These are phyloP conservation scores for Pseudogymnoascus sp. DNA, from an alignment of 2,329 filamentous ascomycete genomes.

Conservation along the genomic window DNA sequence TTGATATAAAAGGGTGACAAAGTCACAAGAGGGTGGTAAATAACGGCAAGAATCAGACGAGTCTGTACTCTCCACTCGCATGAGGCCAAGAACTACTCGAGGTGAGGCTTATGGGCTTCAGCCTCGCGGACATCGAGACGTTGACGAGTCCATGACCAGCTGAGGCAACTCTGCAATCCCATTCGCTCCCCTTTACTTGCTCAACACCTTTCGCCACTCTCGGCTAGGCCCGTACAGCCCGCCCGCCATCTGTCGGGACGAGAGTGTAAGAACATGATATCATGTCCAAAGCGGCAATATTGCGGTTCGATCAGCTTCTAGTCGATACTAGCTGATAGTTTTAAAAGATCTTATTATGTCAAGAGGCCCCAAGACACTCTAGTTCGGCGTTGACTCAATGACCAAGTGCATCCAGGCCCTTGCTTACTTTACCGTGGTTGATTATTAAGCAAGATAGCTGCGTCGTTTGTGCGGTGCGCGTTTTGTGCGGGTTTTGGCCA, in stretches of 20 bases:
- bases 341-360: background rate
- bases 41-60: background rate
- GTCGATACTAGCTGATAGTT: background rate
- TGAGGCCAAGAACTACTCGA: background rate
- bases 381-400: background rate
- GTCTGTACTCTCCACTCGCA: background rate
- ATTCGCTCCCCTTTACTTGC: slow-evolving; percentile 4
- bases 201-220: background rate
- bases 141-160: background rate
- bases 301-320: background rate
- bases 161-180: background rate
- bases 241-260: background rate
- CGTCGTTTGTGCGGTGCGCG: slow-evolving; percentile 3
- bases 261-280: background rate
- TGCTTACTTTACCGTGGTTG: background rate
- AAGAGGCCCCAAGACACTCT: background rate
- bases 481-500: slow-evolving; percentile 3
- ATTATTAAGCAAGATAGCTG: background rate
- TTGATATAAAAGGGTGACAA: background rate
- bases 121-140: background rate
- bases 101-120: background rate
- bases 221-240: background rate
- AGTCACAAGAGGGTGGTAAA: background rate
- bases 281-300: background rate
- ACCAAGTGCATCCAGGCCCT: background rate